Percentiles rank a stretch among this genome's conserved stretches.
These are phyloP conservation scores for Calocybe cyanea DNA, from an alignment of 768 basidiomycete genomes.

Conservation along the genomic window DNA sequence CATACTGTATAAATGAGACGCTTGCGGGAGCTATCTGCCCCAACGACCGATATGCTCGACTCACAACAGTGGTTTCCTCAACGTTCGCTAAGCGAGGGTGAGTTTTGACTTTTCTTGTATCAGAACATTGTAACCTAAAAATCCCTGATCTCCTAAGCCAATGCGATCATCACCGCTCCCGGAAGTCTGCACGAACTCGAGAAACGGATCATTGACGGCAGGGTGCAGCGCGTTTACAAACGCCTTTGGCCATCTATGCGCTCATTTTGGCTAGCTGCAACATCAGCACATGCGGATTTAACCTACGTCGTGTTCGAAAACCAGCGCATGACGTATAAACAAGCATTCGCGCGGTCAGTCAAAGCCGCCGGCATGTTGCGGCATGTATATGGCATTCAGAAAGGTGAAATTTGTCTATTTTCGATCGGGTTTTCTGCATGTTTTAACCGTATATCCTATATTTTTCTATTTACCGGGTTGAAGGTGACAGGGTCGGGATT, in stretches of 20 bases:
- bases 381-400: constrained; percentile 42
- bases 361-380: constrained; percentile 32
- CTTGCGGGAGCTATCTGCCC: not conserved
- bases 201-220: constrained; percentile 38
- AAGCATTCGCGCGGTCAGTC: constrained; percentile 33
- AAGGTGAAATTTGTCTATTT: constrained; percentile 29
- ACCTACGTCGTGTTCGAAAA: constrained; percentile 49
- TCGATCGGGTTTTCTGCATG: constrained; percentile 1
- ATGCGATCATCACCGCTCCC: constrained; percentile 34
- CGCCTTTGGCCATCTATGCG: constrained; percentile 46
- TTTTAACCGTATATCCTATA: no score
- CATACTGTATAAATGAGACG: no score
- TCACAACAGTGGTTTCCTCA: constrained; percentile 11
- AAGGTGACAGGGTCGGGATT: constrained; percentile 41
- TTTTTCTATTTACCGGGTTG: no score
- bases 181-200: constrained; percentile 40
- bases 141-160: no score
- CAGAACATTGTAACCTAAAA: no score
- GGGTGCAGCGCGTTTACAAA: constrained; percentile 47
- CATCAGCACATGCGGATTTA: constrained; percentile 30
- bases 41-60: not conserved
- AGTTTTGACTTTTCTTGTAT: not conserved
- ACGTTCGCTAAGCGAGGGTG: constrained; percentile 12
- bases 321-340: constrained; percentile 37
- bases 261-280: constrained; percentile 40